Evolutionary conservation across 352 stramenopile genomes (phyloP).

Genomic region (Globisporangium splendens): DNA sequence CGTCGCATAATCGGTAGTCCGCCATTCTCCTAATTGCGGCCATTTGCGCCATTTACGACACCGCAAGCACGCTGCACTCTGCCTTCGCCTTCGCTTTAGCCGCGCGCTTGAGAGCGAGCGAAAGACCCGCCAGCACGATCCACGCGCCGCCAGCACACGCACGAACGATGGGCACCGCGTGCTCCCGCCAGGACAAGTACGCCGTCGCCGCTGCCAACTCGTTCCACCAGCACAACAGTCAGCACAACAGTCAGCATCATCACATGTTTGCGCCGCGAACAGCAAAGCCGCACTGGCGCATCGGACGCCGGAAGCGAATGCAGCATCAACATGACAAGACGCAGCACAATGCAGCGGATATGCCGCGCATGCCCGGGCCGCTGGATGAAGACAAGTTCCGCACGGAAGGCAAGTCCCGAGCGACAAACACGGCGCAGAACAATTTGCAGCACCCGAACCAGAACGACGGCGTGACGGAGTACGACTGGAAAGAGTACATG

Average conservation of each 20-base stretch:
- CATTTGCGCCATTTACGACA: too few species aligned
- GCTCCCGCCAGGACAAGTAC: slow-evolving; percentile 32
- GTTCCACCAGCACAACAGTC: slow-evolving; percentile 6
- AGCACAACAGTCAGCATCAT: background rate
- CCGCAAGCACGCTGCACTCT: too few species aligned
- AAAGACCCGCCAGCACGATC: background rate
- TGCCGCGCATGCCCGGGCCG: background rate
- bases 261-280: slow-evolving; percentile 4
- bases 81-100: background rate
- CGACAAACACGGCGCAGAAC: background rate
- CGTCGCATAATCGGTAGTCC: background rate
- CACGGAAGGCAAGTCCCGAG: slow-evolving; percentile 7
- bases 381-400: slow-evolving; percentile 12
- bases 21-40: background rate
- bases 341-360: background rate
- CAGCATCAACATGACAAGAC: background rate
- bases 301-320: slow-evolving; percentile 8
- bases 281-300: slow-evolving; percentile 10
- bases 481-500: slow-evolving; percentile 21
- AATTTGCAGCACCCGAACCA: slow-evolving; percentile 9
- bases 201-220: slow-evolving; percentile 3
- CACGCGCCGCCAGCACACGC: background rate
- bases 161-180: slow-evolving; percentile 33
- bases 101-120: background rate
- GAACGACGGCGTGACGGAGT: slow-evolving; percentile 12